These are phyloP conservation scores for Ambrosia artemisiifolia DNA, from an alignment of 129 eudicot species.

Conservation along the genomic window DNA sequence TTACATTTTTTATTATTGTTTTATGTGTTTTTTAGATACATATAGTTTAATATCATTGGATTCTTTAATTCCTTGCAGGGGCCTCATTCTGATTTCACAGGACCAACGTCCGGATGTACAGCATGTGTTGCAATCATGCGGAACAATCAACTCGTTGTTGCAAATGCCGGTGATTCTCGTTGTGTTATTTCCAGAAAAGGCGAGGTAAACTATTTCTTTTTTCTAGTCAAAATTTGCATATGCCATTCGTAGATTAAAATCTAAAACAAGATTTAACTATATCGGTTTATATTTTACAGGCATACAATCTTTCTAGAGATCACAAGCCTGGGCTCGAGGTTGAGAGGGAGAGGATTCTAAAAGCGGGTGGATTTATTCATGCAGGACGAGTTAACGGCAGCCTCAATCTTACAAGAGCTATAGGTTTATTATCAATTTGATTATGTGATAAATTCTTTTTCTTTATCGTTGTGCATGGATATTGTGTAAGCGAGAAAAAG, in stretches of 20 bases:
- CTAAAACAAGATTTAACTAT: not conserved
- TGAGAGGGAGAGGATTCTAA: slow-evolving; percentile 85
- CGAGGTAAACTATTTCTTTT: slow-evolving; percentile 52
- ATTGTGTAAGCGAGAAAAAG: not conserved
- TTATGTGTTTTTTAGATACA: not conserved
- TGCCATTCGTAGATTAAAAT: not conserved
- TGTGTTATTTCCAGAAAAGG: slow-evolving; percentile 95
- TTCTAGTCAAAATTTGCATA: not conserved
- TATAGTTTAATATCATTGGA: not conserved
- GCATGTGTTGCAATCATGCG: slow-evolving; percentile 87
- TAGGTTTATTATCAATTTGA: slow-evolving; percentile 47
- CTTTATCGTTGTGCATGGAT: not conserved
- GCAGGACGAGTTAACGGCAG: slow-evolving; percentile 97
- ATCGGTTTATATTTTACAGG: slow-evolving; percentile 41
- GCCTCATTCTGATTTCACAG: slow-evolving; percentile 95
- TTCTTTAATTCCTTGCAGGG: slow-evolving; percentile 50
- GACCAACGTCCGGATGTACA: slow-evolving; percentile 97
- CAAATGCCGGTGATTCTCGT: slow-evolving; percentile 97
- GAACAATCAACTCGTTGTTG: slow-evolving; percentile 72
- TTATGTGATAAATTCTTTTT: not conserved
- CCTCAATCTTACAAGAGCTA: slow-evolving; percentile 92
- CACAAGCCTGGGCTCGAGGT: slow-evolving; percentile 92
- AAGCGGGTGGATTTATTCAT: slow-evolving; percentile 96
- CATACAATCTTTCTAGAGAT: slow-evolving; percentile 87
- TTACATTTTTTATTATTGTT: not conserved